Evolutionary conservation across 2,329 filamentous ascomycete genomes (phyloP).

Genomic region (Pseudogymnoascus sp.): DNA sequence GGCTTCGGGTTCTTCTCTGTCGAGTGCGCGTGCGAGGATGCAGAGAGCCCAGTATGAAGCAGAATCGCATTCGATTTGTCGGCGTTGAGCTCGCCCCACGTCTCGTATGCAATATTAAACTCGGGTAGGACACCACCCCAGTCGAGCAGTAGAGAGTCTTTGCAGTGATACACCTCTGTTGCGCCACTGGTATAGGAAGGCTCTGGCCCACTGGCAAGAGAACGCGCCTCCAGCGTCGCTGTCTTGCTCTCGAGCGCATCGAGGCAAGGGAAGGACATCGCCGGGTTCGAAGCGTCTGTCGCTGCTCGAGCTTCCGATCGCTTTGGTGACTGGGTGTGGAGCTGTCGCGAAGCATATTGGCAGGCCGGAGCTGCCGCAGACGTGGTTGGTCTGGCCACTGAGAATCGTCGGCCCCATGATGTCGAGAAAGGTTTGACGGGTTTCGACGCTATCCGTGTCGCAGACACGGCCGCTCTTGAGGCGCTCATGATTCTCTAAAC

Average conservation of each 20-base stretch:
- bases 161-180: constrained; percentile 70
- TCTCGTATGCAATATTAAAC: constrained; percentile 88
- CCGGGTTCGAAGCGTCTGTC: constrained; percentile 61
- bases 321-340: constrained; percentile 21
- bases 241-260: constrained; percentile 76
- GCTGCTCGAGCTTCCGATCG: constrained; percentile 16
- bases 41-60: constrained; percentile 86
- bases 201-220: constrained; percentile 72
- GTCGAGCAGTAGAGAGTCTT: constrained; percentile 72
- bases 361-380: constrained; percentile 6
- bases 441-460: constrained; percentile 18
- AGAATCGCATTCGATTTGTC: constrained; percentile 85
- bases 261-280: constrained; percentile 83
- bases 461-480: constrained; percentile 18
- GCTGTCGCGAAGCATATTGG: constrained; percentile 17
- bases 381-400: constrained; percentile 12
- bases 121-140: constrained; percentile 90
- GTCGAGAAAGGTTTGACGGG: constrained; percentile 12
- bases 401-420: constrained; percentile 18
- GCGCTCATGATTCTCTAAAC: constrained; percentile 20
- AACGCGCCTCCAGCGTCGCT: constrained; percentile 60
- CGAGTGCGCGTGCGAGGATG: constrained; percentile 94
- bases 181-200: constrained; percentile 87
- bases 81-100: constrained; percentile 76
- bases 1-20: constrained; percentile 79